These are phyloP conservation scores for Melaleuca quinquenervia DNA, from an alignment of 345 rosid genomes.

Conservation along the genomic window DNA sequence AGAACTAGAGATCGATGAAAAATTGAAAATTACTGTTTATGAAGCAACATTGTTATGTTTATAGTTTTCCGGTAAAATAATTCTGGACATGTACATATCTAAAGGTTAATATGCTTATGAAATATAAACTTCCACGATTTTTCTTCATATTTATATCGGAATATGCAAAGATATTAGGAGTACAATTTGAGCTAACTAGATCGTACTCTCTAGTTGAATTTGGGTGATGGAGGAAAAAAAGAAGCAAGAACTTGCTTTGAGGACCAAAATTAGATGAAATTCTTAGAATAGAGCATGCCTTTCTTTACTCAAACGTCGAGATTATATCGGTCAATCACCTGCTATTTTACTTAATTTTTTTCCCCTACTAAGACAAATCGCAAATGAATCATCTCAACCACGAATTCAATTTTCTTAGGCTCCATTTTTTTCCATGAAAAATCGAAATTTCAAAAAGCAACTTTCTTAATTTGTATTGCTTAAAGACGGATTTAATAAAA, in stretches of 20 bases:
- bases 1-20: no score
- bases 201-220: neutral
- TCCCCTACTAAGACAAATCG: neutral
- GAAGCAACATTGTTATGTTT: neutral
- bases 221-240: neutral
- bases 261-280: neutral
- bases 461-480: neutral
- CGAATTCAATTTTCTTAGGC: neutral
- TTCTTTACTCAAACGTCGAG: neutral
- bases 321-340: neutral
- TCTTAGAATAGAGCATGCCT: neutral
- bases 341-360: neutral
- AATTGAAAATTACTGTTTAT: neutral
- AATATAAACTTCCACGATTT: neutral
- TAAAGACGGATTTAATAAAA: neutral
- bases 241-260: neutral
- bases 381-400: neutral
- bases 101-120: neutral
- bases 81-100: neutral
- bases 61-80: neutral
- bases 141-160: neutral
- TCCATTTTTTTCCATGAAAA: neutral
- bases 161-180: neutral
- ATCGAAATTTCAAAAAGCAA: neutral
- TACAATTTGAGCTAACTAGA: neutral